These are phyloP conservation scores for Hypoxylon sp. DNA, from an alignment of 2,329 filamentous ascomycete species.

Conservation along the genomic window DNA sequence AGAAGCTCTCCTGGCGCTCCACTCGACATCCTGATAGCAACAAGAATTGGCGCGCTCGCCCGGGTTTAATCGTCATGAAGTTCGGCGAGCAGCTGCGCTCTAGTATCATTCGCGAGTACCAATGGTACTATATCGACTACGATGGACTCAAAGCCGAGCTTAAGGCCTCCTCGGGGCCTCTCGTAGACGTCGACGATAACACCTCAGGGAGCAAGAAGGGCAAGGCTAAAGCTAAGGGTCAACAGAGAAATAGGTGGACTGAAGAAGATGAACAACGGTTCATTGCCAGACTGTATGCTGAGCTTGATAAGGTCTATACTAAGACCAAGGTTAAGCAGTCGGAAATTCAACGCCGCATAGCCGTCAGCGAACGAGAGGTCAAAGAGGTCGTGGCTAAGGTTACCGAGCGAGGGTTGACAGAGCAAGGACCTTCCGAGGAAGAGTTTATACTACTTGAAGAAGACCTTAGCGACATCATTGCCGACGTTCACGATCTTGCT, in stretches of 20 bases:
- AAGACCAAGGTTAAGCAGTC: conserved; percentile 98
- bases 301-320: conserved; percentile 97
- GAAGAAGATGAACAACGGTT: conserved; percentile 94
- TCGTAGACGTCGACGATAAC: conserved; percentile 51
- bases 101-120: conserved; percentile 96
- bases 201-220: conserved; percentile 58
- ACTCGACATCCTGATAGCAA: conserved; percentile 34
- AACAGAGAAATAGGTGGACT: conserved; percentile 77
- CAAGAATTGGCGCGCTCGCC: conserved; percentile 55
- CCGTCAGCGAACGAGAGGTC: conserved; percentile 89
- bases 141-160: conserved; percentile 91
- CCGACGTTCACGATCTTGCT: conserved; percentile 96
- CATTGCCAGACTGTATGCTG: conserved; percentile 86
- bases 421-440: conserved; percentile 81
- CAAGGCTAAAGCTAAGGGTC: conserved; percentile 62
- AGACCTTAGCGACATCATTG: conserved; percentile 96
- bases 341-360: conserved; percentile 93
- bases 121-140: conserved; percentile 99
- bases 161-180: conserved; percentile 76
- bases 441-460: conserved; percentile 96
- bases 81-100: conserved; percentile 98
- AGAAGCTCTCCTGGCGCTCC: conserved; percentile 44
- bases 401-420: conserved; percentile 71
- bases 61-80: conserved; percentile 76
- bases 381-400: conserved; percentile 83